phyloP scores from a whole-genome alignment of 2,329 filamentous ascomycete genomes.

The Xylaria sp. region DNA sequence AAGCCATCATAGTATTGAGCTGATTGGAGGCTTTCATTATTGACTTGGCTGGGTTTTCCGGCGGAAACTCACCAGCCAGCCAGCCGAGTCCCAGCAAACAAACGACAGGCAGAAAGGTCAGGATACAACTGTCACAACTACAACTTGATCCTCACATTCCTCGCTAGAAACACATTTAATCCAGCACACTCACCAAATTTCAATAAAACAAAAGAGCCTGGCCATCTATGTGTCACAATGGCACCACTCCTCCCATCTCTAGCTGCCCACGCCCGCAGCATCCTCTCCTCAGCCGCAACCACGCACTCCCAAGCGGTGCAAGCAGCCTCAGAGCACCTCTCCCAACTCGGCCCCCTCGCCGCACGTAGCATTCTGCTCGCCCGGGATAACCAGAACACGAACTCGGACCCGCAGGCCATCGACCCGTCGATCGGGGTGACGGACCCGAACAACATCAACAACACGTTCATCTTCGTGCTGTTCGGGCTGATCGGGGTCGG shows the following conservation, averaged over 20 bases:
- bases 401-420: slow-evolving; percentile 43
- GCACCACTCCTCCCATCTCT: slow-evolving; percentile 49
- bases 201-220: too few relatives aligned
- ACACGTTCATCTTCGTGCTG: slow-evolving; percentile 80
- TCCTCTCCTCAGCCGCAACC: slow-evolving; percentile 43
- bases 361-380: slow-evolving; percentile 57
- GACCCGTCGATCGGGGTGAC: slow-evolving; percentile 62
- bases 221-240: slow-evolving; percentile 40
- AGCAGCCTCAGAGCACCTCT: slow-evolving; percentile 44
- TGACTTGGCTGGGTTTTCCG: slow-evolving; percentile 47
- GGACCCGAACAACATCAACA: slow-evolving; percentile 68
- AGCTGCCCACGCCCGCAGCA: slow-evolving; percentile 47
- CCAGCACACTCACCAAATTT: slow-evolving; percentile 9
- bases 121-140: slow-evolving; percentile 3
- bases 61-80: slow-evolving; percentile 35
- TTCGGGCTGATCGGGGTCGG: slow-evolving; percentile 85
- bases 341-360: slow-evolving; percentile 56
- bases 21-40: slow-evolving; percentile 31
- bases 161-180: slow-evolving; percentile 15
- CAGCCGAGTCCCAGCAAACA: slow-evolving; percentile 37
- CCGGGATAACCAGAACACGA: slow-evolving; percentile 50
- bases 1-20: slow-evolving; percentile 14
- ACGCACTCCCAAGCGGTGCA: slow-evolving; percentile 45
- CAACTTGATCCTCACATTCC: slow-evolving; percentile 22
- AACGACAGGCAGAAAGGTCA: not conserved